Base-by-base conservation (phyloP, 148 eudicot species). In the Rhododendron griersonianum region DNA sequence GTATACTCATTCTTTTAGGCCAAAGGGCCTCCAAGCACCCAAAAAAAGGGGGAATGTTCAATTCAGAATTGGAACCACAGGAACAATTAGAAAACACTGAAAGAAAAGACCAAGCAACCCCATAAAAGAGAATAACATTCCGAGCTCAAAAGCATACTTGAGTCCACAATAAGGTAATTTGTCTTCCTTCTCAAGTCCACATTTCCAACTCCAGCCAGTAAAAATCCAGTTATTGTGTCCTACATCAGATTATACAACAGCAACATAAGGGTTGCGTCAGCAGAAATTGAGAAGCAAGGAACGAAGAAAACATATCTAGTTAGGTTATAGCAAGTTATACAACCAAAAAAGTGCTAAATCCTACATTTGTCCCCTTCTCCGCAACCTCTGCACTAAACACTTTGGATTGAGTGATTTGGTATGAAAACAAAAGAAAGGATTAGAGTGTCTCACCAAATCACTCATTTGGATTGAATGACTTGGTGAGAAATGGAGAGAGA, bases 111-210 rank as follows among this genome's bases (percentile, higher is more conserved):
- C 28, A 33, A 57, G 44, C 44, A 81, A 55, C 69, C 37, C 37
- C 9, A 11, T 18, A 61, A 63, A 11, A 79, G 5, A 18, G 16
- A 30, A 37, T 35, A 44, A 57, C 28, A 28, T 48, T 75, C 48
- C 75, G 61, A 87, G 44, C 41, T 35, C 21, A 81, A 82, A 75
- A 37, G 53, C 95, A 88, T 95, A 96, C 99, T 96, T 86, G 95
- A 94, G 92, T 95, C 99, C 82, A 96, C 99, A 86, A 96, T 94
- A 76, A 96, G 95, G 90, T 95, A 96, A 89, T 96, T 96, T 74
- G 99, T 96, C 91, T 96, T 95, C 94, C 99, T 96, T 84, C 99
- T 89, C 91, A 96, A 86, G 87, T 95, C 98, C 74, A 95, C 98
- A 87, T 95, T 94, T 87, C 99, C 99, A 80, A 96, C 99, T 81